phyloP scores from a whole-genome alignment of 192 early-diverging fungal species.

The Piromyces finnis region DNA sequence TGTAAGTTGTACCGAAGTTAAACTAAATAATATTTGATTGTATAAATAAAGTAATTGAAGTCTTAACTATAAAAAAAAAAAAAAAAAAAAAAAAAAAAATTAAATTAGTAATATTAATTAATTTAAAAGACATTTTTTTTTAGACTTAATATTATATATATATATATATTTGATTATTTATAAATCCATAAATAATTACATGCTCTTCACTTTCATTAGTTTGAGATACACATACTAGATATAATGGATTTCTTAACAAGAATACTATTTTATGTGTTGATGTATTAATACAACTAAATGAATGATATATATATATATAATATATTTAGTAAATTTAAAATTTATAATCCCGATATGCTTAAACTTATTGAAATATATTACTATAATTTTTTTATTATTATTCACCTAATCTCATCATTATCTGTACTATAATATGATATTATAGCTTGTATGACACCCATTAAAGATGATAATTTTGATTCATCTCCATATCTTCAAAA shows the following conservation, averaged over 20 bases:
- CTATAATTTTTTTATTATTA: neutral
- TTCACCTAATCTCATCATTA: slow-evolving; percentile 52
- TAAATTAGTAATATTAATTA: too few relatives aligned
- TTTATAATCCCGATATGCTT: too few relatives aligned
- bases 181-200: too few relatives aligned
- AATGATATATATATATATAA: slow-evolving; percentile 3
- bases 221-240: slow-evolving; percentile 62
- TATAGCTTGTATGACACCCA: slow-evolving; percentile 80
- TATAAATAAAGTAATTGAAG: neutral
- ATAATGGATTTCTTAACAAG: slow-evolving; percentile 57
- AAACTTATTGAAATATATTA: too few relatives aligned
- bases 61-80: neutral
- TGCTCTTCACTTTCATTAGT: slow-evolving; percentile 58
- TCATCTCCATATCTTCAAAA: slow-evolving; percentile 67
- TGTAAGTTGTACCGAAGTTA: neutral
- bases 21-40: neutral
- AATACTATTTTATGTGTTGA: slow-evolving; percentile 70
- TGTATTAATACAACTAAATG: slow-evolving; percentile 45
- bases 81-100: too few relatives aligned
- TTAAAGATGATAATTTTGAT: slow-evolving; percentile 61
- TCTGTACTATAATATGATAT: slow-evolving; percentile 67
- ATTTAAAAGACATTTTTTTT: too few relatives aligned
- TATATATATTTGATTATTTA: too few relatives aligned
- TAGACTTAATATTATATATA: too few relatives aligned
- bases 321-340: slow-evolving; percentile 1